A percentile compares a stretch with the other conserved stretches of the same genome.
These are phyloP conservation scores for Podaxis rugospora DNA, from an alignment of 768 basidiomycete genomes.

Conservation along the genomic window DNA sequence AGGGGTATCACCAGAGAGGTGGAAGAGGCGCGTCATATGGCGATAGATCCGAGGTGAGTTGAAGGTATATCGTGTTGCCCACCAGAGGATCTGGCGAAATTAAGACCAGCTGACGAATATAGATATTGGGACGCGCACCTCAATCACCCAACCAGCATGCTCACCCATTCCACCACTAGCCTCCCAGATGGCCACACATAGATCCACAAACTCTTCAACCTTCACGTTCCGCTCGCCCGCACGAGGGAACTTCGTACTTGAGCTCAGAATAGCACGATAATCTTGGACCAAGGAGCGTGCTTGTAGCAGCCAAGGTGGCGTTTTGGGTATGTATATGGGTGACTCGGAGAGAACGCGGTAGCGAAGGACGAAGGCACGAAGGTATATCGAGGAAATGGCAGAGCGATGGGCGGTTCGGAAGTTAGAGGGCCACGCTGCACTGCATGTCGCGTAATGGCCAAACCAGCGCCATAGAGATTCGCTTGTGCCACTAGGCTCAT, in stretches of 20 bases:
- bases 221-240: slow-evolving; percentile 76
- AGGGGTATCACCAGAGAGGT: slow-evolving; percentile 51
- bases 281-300: slow-evolving; percentile 67
- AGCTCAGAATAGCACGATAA: slow-evolving; percentile 63
- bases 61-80: slow-evolving; percentile 92
- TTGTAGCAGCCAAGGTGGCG: slow-evolving; percentile 56
- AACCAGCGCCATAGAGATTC: slow-evolving; percentile 61
- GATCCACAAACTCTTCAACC: slow-evolving; percentile 82
- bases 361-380: slow-evolving; percentile 67
- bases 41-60: slow-evolving; percentile 84
- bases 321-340: slow-evolving; percentile 20
- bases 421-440: slow-evolving; percentile 68
- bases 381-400: slow-evolving; percentile 61
- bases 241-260: slow-evolving; percentile 70
- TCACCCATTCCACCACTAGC: slow-evolving; percentile 58
- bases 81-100: slow-evolving; percentile 70
- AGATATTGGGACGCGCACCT: slow-evolving; percentile 44
- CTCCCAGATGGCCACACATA: slow-evolving; percentile 82
- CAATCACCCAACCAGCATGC: slow-evolving; percentile 74
- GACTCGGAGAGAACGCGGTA: slow-evolving; percentile 20
- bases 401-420: slow-evolving; percentile 79
- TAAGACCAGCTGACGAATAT: neutral
- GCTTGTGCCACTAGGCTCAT: slow-evolving; percentile 17
- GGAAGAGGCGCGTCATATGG: slow-evolving; percentile 75
- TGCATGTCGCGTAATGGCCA: slow-evolving; percentile 55